Conservation (phyloP, 345 rosid genomes). For the Citrus medica region DNA sequence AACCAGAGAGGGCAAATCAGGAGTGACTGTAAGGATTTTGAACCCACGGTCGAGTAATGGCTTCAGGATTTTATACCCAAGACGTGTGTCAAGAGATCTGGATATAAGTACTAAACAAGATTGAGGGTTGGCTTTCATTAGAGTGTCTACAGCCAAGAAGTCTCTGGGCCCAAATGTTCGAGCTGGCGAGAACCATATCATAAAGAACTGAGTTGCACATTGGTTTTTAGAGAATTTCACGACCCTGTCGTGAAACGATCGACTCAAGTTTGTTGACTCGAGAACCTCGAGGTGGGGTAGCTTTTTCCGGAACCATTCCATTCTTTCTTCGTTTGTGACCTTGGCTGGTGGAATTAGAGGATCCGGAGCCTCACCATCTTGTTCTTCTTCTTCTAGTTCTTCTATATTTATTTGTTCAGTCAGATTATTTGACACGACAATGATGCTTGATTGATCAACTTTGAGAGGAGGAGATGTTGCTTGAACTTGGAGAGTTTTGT, state of each 20-base stretch:
- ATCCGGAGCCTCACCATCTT: slow-evolving; percentile 17
- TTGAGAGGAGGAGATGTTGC: background rate
- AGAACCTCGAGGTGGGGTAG: slow-evolving; percentile 49
- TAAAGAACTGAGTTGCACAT: slow-evolving; percentile 51
- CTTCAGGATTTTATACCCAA: slow-evolving; percentile 43
- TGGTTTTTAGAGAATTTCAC: slow-evolving; percentile 33
- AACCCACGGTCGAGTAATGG: slow-evolving; percentile 41
- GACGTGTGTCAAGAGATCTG: slow-evolving; percentile 44
- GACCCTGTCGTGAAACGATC: slow-evolving; percentile 37
- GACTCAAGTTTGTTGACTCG: slow-evolving; percentile 32
- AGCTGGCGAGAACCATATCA: slow-evolving; percentile 73
- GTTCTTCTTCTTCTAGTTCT: slow-evolving; percentile 20
- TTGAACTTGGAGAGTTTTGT: background rate
- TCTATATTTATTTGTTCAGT: background rate
- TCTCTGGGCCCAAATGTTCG: slow-evolving; percentile 47
- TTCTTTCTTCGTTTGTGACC: slow-evolving; percentile 43
- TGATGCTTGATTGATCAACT: background rate
- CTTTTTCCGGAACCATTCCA: slow-evolving; percentile 46
- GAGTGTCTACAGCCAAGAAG: slow-evolving; percentile 43
- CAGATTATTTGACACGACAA: background rate
- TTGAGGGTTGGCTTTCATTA: slow-evolving; percentile 51
- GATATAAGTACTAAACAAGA: slow-evolving; percentile 63
- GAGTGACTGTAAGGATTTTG: slow-evolving; percentile 45
- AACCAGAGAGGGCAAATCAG: slow-evolving; percentile 48
- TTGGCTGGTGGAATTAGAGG: slow-evolving; percentile 48